These are phyloP conservation scores for Aspergillus carlsbadensis DNA, from an alignment of 495 filamentous ascomycete species.

Conservation along the genomic window DNA sequence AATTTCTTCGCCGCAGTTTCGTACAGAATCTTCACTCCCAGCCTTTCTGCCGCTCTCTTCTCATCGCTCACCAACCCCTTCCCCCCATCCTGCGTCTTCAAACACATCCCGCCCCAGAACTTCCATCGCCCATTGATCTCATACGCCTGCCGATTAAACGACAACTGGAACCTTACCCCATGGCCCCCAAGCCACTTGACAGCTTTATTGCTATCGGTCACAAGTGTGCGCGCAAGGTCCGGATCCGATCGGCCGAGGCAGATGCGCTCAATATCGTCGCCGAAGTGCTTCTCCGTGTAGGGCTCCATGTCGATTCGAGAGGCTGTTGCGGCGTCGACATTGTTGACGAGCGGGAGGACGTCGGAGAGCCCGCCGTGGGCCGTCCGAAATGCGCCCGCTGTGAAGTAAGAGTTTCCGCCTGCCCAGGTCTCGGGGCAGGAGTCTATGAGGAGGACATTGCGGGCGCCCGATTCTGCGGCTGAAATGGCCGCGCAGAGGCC, in stretches of 20 bases:
- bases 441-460: slow-evolving; percentile 48
- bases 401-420: slow-evolving; percentile 60
- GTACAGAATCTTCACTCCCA: slow-evolving; percentile 44
- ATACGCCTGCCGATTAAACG: slow-evolving; percentile 62
- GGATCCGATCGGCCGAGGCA: slow-evolving; percentile 47
- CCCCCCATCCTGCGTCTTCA: slow-evolving; percentile 57
- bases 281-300: slow-evolving; percentile 48
- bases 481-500: slow-evolving; percentile 56
- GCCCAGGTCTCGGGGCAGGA: slow-evolving; percentile 52
- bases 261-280: slow-evolving; percentile 48
- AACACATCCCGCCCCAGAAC: slow-evolving; percentile 61
- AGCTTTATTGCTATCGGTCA: slow-evolving; percentile 30
- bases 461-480: slow-evolving; percentile 37
- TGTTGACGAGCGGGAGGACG: slow-evolving; percentile 48
- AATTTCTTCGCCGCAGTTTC: slow-evolving; percentile 43
- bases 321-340: slow-evolving; percentile 35
- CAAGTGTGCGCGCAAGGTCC: slow-evolving; percentile 39
- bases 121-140: slow-evolving; percentile 52
- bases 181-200: slow-evolving; percentile 55
- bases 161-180: slow-evolving; percentile 55
- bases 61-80: slow-evolving; percentile 55
- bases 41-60: slow-evolving; percentile 34
- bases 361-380: slow-evolving; percentile 46
- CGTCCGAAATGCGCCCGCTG: slow-evolving; percentile 55
- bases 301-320: slow-evolving; percentile 42